Conservation (phyloP, 176 grass and related monocot genomes). For the Bothriochloa decipiens region DNA sequence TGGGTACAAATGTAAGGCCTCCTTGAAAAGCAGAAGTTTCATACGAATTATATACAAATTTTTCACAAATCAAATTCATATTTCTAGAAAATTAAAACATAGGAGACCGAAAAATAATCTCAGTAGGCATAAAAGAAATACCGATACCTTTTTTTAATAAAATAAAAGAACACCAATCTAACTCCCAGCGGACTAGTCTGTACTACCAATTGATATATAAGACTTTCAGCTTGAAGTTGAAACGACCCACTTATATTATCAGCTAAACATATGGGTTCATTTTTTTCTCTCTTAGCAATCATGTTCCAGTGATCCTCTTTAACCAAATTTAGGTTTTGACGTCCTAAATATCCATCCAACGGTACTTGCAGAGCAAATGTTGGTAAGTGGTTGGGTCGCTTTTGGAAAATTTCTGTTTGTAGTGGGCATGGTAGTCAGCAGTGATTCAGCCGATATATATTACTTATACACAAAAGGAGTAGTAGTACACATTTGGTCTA, state of each 20-base stretch:
- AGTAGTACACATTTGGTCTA: not conserved
- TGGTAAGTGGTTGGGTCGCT: not conserved
- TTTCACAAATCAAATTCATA: not conserved
- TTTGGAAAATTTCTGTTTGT: not conserved
- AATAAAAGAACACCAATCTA: not conserved
- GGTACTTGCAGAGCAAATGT: not conserved
- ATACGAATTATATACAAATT: not conserved
- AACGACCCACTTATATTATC: not conserved
- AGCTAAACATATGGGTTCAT: not conserved
- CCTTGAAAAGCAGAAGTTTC: not conserved
- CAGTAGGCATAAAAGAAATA: not conserved
- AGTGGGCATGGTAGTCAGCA: slow-evolving; percentile 8
- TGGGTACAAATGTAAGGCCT: not conserved
- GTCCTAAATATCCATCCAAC: not conserved
- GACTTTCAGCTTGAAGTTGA: not conserved
- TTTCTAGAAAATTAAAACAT: not conserved
- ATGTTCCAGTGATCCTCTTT: not conserved
- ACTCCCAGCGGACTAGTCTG: not conserved
- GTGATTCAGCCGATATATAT: not conserved
- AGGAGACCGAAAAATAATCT: not conserved
- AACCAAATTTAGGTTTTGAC: not conserved
- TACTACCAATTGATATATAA: not conserved
- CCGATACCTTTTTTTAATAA: too few species aligned
- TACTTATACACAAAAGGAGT: not conserved
- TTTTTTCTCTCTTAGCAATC: not conserved